Base-by-base conservation (phyloP, 352 stramenopile species). In the Chloridella minuta region DNA sequence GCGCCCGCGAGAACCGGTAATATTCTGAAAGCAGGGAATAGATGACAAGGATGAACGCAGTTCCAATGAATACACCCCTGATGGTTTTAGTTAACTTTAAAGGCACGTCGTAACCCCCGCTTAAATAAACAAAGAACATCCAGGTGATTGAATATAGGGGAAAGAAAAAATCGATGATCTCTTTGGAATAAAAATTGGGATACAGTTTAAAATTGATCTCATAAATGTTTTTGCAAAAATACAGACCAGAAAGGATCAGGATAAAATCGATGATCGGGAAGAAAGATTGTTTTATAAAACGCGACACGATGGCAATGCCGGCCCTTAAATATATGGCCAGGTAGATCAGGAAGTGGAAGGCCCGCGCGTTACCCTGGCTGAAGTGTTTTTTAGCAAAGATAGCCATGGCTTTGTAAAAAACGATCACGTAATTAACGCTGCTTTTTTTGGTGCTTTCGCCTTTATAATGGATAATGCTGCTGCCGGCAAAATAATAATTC, bases 141-240 rank as follows among this genome's bases (percentile, higher is more conserved):
- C 40, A 66, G n/a, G n/a, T 66, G 40, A 66, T 10, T 10, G 40
- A 18, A 66, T 66, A 66, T 18, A 66, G 10, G n/a, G 40, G 40
- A 66, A 66, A 66, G n/a, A 66, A 66, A 66, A 66, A n/a, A 18
- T 66, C 40, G n/a, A 66, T 10, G 40, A 66, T 66, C 40, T 66
- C 40, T 66, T 66, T 10, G n/a, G 40, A 66, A 66, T 66, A 66
- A 66, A 66, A 66, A 66, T 66, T 66, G n/a, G 40, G 40, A n/a
- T 66, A 66, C 10, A 66, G 40, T n/a, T 66, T 66, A n/a, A 66
- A 66, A 18, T 66, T 66, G 10, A 66, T 66, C n/a, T 66, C 40
- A 66, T 66, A 66, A 66, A 66, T 66, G n/a, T 66, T 66, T 66
- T 66, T 66, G n/a, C 40, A 66, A n/a, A 66, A 66, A 66, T 66